Conservation (phyloP, 441 rosid species). For the Populus hybrid region DNA sequence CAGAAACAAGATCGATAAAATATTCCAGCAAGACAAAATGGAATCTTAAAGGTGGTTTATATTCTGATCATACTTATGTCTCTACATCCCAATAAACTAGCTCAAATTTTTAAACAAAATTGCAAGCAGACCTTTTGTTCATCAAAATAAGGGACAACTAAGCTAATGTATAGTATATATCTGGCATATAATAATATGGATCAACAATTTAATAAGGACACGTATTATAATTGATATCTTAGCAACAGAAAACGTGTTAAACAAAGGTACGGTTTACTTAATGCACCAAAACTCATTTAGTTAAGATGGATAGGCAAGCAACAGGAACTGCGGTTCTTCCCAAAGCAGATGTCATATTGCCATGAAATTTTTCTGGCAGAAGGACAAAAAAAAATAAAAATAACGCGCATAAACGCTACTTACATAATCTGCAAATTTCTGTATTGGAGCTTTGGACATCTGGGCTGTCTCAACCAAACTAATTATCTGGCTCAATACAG, state of each 20-base stretch:
- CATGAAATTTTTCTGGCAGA: neutral
- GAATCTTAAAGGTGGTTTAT: neutral
- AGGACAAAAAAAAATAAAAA: no score
- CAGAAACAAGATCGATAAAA: neutral
- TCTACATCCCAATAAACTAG: neutral
- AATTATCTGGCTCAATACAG: slow-evolving; percentile 93
- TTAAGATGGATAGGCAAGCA: neutral
- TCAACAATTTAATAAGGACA: neutral
- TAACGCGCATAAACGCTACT: slow-evolving; percentile 30
- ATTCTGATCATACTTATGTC: neutral
- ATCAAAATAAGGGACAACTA: neutral
- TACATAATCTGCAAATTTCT: slow-evolving; percentile 96
- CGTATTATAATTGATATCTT: neutral
- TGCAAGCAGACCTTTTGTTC: neutral
- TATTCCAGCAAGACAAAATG: neutral
- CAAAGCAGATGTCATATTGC: neutral
- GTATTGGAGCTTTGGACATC: slow-evolving; percentile 99
- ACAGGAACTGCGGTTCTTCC: neutral
- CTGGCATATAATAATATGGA: neutral
- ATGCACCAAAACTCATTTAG: neutral
- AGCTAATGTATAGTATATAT: neutral
- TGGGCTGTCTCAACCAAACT: slow-evolving; percentile 97
- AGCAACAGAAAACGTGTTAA: neutral
- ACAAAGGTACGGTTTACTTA: neutral
- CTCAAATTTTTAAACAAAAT: neutral